Conservation (phyloP, 2,329 filamentous ascomycete species). For the Leptographium flavum region DNA sequence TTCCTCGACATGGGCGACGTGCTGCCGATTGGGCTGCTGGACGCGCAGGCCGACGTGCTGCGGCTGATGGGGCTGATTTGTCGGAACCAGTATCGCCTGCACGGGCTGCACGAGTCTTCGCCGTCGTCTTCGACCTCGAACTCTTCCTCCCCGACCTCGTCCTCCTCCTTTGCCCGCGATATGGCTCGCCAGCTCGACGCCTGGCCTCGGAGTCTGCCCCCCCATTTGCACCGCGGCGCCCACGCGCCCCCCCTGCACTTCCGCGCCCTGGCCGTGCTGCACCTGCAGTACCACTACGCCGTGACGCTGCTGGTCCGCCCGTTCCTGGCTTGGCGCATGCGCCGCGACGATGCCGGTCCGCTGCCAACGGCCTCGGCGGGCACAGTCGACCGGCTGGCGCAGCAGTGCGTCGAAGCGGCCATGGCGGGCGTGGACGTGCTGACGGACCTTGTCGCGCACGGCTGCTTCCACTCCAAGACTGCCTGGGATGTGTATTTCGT, state of each 20-base stretch:
- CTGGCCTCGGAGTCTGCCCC: conserved; percentile 6
- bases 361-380: background rate
- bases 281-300: conserved; percentile 15
- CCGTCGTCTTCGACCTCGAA: too few species aligned
- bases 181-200: conserved; percentile 1
- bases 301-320: conserved; percentile 16
- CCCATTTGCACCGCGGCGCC: conserved; percentile 8
- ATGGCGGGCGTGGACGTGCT: conserved; percentile 7
- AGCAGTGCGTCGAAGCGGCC: conserved; percentile 5
- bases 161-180: too few species aligned
- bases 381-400: background rate
- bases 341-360: background rate
- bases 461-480: conserved; percentile 11
- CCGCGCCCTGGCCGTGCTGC: conserved; percentile 14
- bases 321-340: conserved; percentile 14
- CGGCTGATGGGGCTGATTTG: conserved; percentile 14
- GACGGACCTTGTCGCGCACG: conserved; percentile 5
- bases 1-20: conserved; percentile 14
- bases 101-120: background rate
- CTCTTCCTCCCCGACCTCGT: too few species aligned
- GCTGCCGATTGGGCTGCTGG: conserved; percentile 11
- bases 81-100: conserved; percentile 14
- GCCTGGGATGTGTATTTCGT: conserved; percentile 12
- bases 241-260: conserved; percentile 5
- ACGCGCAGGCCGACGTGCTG: conserved; percentile 12